Conservation (phyloP, 345 rosid species). For the Corchorus capsularis region DNA sequence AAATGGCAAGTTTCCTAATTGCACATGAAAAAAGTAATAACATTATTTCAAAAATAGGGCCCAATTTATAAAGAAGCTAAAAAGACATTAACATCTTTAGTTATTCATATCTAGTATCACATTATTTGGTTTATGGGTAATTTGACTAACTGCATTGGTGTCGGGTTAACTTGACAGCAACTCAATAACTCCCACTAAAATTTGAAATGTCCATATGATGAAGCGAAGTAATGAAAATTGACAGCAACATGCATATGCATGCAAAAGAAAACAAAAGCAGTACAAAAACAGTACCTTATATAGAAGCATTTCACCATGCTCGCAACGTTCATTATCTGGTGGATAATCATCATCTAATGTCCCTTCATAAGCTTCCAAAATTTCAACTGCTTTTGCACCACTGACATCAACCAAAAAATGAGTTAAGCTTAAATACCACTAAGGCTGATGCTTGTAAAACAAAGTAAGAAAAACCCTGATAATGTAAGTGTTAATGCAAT, state of each 20-base stretch:
- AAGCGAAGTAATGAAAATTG: neutral
- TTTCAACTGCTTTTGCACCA: constrained; percentile 94
- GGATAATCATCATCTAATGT: constrained; percentile 98
- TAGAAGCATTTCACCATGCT: constrained; percentile 97
- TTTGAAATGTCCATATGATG: neutral
- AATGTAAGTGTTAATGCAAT: neutral
- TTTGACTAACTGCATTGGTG: neutral
- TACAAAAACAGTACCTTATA: constrained; percentile 65
- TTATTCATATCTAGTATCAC: neutral
- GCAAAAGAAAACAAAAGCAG: constrained; percentile 1
- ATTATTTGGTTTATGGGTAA: neutral
- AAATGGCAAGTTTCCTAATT: neutral
- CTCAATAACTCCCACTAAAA: constrained; percentile 2
- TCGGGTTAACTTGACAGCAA: neutral
- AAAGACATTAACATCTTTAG: neutral
- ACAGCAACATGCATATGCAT: neutral
- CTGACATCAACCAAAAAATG: constrained; percentile 38
- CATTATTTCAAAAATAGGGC: neutral
- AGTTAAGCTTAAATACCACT: neutral
- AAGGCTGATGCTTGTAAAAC: neutral
- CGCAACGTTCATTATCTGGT: constrained; percentile 93
- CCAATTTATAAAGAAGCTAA: neutral
- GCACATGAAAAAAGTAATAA: neutral
- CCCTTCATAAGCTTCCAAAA: constrained; percentile 98
- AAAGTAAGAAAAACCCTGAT: neutral